Conservation (phyloP, 202 grass and related monocot genomes). For the Schoenoplectus triqueter region DNA sequence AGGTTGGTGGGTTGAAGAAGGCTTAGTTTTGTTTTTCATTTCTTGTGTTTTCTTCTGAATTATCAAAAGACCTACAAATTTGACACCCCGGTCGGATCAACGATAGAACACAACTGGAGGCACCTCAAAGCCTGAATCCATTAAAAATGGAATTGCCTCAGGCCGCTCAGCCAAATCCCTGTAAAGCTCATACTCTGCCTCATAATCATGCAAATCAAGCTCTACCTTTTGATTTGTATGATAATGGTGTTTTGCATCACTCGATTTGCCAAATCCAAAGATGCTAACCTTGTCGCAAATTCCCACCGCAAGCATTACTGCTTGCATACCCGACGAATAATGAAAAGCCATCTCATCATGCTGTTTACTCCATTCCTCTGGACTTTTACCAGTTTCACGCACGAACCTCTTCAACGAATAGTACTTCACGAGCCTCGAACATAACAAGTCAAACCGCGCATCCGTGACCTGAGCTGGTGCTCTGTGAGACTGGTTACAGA, state of each 20-base stretch:
- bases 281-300: constrained; percentile 79
- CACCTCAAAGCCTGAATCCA: constrained; percentile 57
- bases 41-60: not conserved
- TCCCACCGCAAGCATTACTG: constrained; percentile 81
- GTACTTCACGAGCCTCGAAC: constrained; percentile 80
- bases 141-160: constrained; percentile 85
- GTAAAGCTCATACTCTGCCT: constrained; percentile 91
- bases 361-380: constrained; percentile 57
- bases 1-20: constrained; percentile 16
- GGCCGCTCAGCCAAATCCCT: constrained; percentile 61
- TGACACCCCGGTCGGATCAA: constrained; percentile 25
- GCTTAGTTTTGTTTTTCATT: not conserved
- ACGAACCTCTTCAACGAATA: constrained; percentile 88
- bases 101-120: constrained; percentile 79
- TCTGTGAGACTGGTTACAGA: constrained; percentile 65
- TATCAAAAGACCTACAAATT: not conserved
- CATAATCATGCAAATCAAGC: constrained; percentile 93
- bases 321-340: constrained; percentile 95
- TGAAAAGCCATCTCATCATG: constrained; percentile 77
- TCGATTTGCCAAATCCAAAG: constrained; percentile 77
- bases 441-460: constrained; percentile 77
- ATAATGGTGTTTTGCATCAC: constrained; percentile 87
- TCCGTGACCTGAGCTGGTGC: constrained; percentile 71
- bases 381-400: constrained; percentile 45
- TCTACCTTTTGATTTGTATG: constrained; percentile 86